Base-by-base conservation (phyloP, 1,284 basidiomycete genomes). In the Sphaerobolus stellatus region DNA sequence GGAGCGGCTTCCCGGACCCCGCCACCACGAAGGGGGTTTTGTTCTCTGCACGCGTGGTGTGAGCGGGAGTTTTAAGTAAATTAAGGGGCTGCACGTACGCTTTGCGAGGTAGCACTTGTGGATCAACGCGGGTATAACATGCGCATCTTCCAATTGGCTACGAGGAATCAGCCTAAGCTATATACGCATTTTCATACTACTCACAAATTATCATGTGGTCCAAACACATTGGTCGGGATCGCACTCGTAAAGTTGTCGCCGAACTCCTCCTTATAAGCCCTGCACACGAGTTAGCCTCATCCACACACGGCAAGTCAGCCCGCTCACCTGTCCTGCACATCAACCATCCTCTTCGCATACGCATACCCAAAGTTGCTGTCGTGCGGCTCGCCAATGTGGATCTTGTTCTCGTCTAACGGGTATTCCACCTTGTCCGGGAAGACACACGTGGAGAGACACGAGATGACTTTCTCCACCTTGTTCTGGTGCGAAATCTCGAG, bases 141-240 rank as follows among this genome's bases (percentile, higher is more conserved):
- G 93, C 6, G 92, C 84, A 59, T 88, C 82, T 66, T 92, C 86
- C n/a, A 95, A 77, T 62, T 93, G 88, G 66, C 89, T 93, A 64
- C 41, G 60, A 58, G 56, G 62, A 60, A 49, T 46, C 5, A 50
- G 16, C 25, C 43, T 60, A 31, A 54, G 38, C 38, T 30, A 22
- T n/a, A 52, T 27, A 18, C 16, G 28, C 40, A 20, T 4, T 38
- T 33, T 14, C 29, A 20, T 30, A 34, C 34, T 6, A 57, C 78
- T 52, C 58, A 88, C 88, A 84, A 90, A 73, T 90, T 92, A 67
- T 92, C 89, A 63, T 89, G 68, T 1, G 88, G 87, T 7, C 93
- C 92, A 66, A 94, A 95, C 16, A 95, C 84, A 67, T 94, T 95
- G 9, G 93, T 95, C 1, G 93, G 93, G 65, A 96, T 95, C 11